These are phyloP conservation scores for Scortechinia acanthostroma DNA, from an alignment of 2,329 filamentous ascomycete species.

Conservation along the genomic window DNA sequence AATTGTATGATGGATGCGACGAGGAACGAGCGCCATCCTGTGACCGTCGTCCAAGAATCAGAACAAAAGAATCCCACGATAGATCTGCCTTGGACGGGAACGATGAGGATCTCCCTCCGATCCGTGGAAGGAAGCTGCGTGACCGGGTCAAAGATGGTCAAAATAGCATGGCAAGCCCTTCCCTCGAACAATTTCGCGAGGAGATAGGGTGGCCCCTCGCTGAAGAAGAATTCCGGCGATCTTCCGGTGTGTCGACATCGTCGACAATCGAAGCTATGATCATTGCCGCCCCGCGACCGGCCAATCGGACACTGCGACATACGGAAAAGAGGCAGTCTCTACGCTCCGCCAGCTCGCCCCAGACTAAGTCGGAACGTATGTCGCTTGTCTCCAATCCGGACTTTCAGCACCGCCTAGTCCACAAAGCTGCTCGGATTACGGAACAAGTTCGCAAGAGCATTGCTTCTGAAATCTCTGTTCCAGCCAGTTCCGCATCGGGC, in stretches of 20 bases:
- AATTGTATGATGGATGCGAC: too few relatives aligned
- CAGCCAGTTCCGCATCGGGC: conserved; percentile 18
- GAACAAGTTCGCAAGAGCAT: conserved; percentile 32
- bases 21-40: too few relatives aligned
- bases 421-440: conserved; percentile 38
- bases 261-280: conserved; percentile 49
- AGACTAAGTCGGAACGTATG: conserved; percentile 29
- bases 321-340: conserved; percentile 41
- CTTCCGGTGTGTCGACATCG: conserved; percentile 38
- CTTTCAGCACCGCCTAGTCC: conserved; percentile 35
- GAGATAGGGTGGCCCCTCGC: conserved; percentile 37
- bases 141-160: neutral
- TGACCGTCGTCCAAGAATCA: neutral
- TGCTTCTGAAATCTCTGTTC: conserved; percentile 27
- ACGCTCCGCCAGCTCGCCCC: conserved; percentile 33
- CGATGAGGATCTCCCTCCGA: neutral
- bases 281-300: conserved; percentile 35
- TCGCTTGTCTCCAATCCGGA: conserved; percentile 31
- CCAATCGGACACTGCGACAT: conserved; percentile 37
- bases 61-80: too few relatives aligned
- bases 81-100: neutral
- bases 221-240: conserved; percentile 23
- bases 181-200: conserved; percentile 35
- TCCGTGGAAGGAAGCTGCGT: neutral
- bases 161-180: conserved; percentile 13